A percentile compares a stretch with the other conserved stretches of the same genome.
Conservation (phyloP, 352 stramenopile species). For the Phytopythium oedochilum region DNA sequence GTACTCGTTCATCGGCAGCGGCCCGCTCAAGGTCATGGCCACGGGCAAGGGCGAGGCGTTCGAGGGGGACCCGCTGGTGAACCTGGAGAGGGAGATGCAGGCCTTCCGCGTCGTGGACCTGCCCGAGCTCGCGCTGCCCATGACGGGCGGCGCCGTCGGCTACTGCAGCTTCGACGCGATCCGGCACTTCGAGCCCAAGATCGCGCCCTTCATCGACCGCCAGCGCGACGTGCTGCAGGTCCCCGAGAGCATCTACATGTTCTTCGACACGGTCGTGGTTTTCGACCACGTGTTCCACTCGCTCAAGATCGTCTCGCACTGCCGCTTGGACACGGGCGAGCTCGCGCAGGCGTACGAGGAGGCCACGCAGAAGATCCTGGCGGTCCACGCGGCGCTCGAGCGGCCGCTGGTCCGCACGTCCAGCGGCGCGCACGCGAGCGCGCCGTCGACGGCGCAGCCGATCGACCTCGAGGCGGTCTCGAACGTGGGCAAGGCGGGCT, state of each 20-base stretch:
- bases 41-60: conserved; percentile 58
- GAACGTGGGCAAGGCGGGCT: conserved; percentile 79
- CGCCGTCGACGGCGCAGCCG: conserved; percentile 20
- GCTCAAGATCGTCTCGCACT: conserved; percentile 87
- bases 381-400: conserved; percentile 57
- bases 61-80: conserved; percentile 64
- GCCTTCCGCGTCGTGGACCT: conserved; percentile 60
- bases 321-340: conserved; percentile 60
- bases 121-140: conserved; percentile 72
- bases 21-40: conserved; percentile 68
- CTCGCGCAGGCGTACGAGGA: conserved; percentile 64
- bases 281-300: conserved; percentile 90
- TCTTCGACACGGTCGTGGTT: conserved; percentile 87
- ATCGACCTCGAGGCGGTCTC: conserved; percentile 73
- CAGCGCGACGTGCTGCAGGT: conserved; percentile 80
- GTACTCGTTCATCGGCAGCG: conserved; percentile 88
- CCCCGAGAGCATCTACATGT: conserved; percentile 89
- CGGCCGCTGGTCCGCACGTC: conserved; percentile 49
- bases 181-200: conserved; percentile 83
- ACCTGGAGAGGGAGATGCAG: conserved; percentile 81
- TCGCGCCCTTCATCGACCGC: conserved; percentile 67
- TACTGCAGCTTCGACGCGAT: conserved; percentile 89
- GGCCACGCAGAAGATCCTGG: conserved; percentile 67
- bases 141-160: conserved; percentile 84
- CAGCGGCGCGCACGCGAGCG: conserved; percentile 51